Base-by-base conservation (phyloP, 163 green algal genomes). In the Scenedesmus sp. region DNA sequence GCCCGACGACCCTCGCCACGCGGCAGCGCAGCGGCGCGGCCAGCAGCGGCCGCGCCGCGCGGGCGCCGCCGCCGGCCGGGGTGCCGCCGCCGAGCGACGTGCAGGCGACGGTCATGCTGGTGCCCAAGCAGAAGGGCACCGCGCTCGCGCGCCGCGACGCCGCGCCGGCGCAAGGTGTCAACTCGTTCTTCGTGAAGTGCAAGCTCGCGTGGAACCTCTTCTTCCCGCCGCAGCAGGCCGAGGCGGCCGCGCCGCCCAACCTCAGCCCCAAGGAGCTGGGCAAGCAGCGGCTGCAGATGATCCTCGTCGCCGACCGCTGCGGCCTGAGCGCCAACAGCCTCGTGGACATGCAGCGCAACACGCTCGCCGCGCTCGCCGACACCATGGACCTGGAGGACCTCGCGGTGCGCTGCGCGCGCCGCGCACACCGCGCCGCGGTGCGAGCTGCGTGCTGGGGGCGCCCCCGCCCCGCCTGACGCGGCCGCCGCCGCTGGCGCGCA, bases 141-240 rank as follows among this genome's bases (percentile, higher is more conserved):
- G 62, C 50, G 29, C 33, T 75, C 18, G 22, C 48, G 28, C 31
- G 26, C 45, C 67, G 64, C 11, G 42, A 58, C 14, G 50, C 67
- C 24, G 33, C 67, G 56, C 29, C 24, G 60, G 22, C 29, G 7
- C 50, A 78, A 22, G 51, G 51, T 1, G 18, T 82, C 2, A 26
- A 10, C 18, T 44, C 29, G 11, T 83, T 83, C 56, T 36, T 83
- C n/a, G 20, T 77, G 26, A 83, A 83, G 42, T 83, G 75, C 75
- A 76, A 63, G 29, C 48, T 83, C 10, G 75, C 75, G 10, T 83
- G 75, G 73, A 67, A 73, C 34, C 62, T 81, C 11, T 81, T 81
- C n/a, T 81, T 81, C 50, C 73, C 73, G 9, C 36, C 73, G 1
- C 31, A 15, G 39, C 39, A 6, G 39, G 26, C 60, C 17, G 58